phyloP scores from a whole-genome alignment of 1,284 basidiomycete species.

The Ceratobasidium sp. region DNA sequence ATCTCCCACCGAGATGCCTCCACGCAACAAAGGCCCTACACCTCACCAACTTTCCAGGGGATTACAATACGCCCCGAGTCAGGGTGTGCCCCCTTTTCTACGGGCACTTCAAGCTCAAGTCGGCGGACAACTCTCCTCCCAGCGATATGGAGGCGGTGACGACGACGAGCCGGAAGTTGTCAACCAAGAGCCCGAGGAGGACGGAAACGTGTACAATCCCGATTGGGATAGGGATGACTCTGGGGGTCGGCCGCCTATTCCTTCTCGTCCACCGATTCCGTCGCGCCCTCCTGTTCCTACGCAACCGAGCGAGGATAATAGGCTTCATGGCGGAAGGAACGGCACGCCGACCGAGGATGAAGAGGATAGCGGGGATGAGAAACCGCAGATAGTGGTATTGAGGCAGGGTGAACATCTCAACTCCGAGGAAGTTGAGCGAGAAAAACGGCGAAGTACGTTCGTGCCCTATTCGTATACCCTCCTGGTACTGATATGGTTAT shows the following conservation, averaged over 20 bases:
- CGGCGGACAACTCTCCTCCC: slow-evolving; percentile 57
- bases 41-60: slow-evolving; percentile 71
- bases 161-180: slow-evolving; percentile 60
- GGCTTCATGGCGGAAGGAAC: slow-evolving; percentile 53
- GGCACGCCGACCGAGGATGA: slow-evolving; percentile 71
- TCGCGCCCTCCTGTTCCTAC: slow-evolving; percentile 65
- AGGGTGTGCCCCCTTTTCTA: slow-evolving; percentile 67
- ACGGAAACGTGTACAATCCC: slow-evolving; percentile 56
- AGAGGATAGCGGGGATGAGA: slow-evolving; percentile 82
- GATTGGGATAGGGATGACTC: slow-evolving; percentile 55
- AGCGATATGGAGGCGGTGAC: slow-evolving; percentile 54
- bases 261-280: slow-evolving; percentile 52
- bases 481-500: neutral
- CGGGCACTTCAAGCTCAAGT: slow-evolving; percentile 69
- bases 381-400: slow-evolving; percentile 85
- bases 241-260: slow-evolving; percentile 69
- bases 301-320: slow-evolving; percentile 48
- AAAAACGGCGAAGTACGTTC: slow-evolving; percentile 74
- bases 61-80: slow-evolving; percentile 67
- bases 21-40: slow-evolving; percentile 65
- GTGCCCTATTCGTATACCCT: neutral
- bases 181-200: slow-evolving; percentile 49
- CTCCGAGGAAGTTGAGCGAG: slow-evolving; percentile 77
- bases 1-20: slow-evolving; percentile 23
- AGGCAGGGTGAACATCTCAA: slow-evolving; percentile 85